Evolutionary conservation across 768 basidiomycete genomes (phyloP).

Genomic region (Boletus speciosus): DNA sequence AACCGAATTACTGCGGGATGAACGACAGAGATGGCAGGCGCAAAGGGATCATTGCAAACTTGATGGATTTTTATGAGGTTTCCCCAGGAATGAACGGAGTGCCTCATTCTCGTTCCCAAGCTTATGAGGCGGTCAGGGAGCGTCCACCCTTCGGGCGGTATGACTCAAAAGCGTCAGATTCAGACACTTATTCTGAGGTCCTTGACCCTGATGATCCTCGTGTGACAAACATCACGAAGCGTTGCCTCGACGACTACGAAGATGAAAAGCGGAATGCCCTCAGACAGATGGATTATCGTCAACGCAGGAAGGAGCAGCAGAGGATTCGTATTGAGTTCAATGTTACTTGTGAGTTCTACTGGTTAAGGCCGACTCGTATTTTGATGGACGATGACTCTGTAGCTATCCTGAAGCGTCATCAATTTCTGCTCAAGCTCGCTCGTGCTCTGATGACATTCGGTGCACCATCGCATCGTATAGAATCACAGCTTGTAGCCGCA

Average conservation of each 20-base stretch:
- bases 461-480: slow-evolving; percentile 90
- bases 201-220: slow-evolving; percentile 73
- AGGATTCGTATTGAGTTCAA: slow-evolving; percentile 72
- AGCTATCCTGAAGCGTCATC: slow-evolving; percentile 80
- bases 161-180: slow-evolving; percentile 44
- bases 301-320: slow-evolving; percentile 61
- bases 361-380: neutral
- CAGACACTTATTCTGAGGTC: slow-evolving; percentile 43
- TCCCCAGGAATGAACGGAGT: slow-evolving; percentile 21
- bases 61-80: slow-evolving; percentile 32
- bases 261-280: slow-evolving; percentile 61
- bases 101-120: slow-evolving; percentile 24
- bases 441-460: slow-evolving; percentile 88
- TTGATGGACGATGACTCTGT: slow-evolving; percentile 1
- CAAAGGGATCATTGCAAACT: slow-evolving; percentile 28
- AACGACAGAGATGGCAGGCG: slow-evolving; percentile 24
- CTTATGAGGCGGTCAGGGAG: slow-evolving; percentile 12
- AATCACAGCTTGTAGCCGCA: slow-evolving; percentile 85
- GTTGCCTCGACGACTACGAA: slow-evolving; percentile 53
- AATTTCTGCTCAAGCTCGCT: slow-evolving; percentile 83
- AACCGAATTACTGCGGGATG: slow-evolving; percentile 13
- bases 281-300: slow-evolving; percentile 63
- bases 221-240: slow-evolving; percentile 53
- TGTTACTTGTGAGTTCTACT: slow-evolving; percentile 53
- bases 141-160: slow-evolving; percentile 27